Conservation (phyloP, 345 rosid species). For the Dovyalis caffra region DNA sequence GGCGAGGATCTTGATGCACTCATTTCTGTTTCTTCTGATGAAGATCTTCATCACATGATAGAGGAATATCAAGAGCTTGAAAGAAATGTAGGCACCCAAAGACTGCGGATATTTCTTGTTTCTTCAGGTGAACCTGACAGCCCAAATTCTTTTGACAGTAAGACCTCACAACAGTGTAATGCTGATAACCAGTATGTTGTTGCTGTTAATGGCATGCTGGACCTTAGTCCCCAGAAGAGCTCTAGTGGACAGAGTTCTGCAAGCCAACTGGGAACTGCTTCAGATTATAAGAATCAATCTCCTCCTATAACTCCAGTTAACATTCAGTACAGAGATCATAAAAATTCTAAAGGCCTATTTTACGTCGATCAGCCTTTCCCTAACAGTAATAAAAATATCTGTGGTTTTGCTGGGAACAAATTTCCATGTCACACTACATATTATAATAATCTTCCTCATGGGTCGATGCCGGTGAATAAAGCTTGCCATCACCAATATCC, state of each 20-base stretch:
- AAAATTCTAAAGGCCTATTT: slow-evolving; percentile 19
- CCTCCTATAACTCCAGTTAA: slow-evolving; percentile 50
- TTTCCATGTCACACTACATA: slow-evolving; percentile 28
- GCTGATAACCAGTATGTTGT: slow-evolving; percentile 56
- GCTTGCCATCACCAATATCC: slow-evolving; percentile 36
- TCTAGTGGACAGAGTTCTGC: slow-evolving; percentile 47
- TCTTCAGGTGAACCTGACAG: slow-evolving; percentile 51
- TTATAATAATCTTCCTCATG: slow-evolving; percentile 35
- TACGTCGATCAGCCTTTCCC: slow-evolving; percentile 15
- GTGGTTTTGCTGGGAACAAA: slow-evolving; percentile 24
- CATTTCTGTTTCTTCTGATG: slow-evolving; percentile 74
- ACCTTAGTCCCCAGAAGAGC: slow-evolving; percentile 49
- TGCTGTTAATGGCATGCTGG: slow-evolving; percentile 69
- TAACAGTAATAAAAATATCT: slow-evolving; percentile 24
- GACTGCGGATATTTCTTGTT: slow-evolving; percentile 70
- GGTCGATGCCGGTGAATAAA: slow-evolving; percentile 33
- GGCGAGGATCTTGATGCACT: slow-evolving; percentile 93
- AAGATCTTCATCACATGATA: slow-evolving; percentile 79
- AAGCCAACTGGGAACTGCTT: slow-evolving; percentile 47
- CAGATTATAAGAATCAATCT: slow-evolving; percentile 45
- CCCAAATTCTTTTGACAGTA: slow-evolving; percentile 50
- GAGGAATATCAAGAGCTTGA: slow-evolving; percentile 80
- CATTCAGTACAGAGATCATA: slow-evolving; percentile 34
- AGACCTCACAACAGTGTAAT: slow-evolving; percentile 40
- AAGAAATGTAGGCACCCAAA: slow-evolving; percentile 58